phyloP scores from a whole-genome alignment of 257 asterid species.

The Agastache rugosa region DNA sequence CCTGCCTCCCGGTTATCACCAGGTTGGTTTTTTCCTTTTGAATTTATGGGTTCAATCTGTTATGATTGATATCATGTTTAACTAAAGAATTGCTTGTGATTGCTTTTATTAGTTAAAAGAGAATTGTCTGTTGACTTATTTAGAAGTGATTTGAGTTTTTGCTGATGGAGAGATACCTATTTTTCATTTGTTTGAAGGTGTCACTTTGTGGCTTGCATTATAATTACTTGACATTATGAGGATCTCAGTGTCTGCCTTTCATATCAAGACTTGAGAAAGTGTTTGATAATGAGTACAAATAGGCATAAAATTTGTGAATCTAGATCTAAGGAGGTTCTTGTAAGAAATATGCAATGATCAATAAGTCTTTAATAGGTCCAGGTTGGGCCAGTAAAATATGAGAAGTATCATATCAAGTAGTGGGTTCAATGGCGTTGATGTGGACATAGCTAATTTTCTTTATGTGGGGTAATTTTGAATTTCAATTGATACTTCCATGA shows the following conservation, averaged over 20 bases:
- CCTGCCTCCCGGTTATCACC: slow-evolving; percentile 80
- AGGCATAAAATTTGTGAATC: not conserved
- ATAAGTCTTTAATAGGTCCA: slow-evolving; percentile 4
- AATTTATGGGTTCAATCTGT: slow-evolving; percentile 17
- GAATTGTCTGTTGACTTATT: slow-evolving; percentile 1
- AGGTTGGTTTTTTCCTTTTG: slow-evolving; percentile 56
- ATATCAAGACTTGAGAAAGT: not conserved
- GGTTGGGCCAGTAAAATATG: slow-evolving; percentile 1
- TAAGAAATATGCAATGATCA: slow-evolving; percentile 1
- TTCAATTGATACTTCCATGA: slow-evolving; percentile 19
- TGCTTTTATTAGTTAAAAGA: not conserved
- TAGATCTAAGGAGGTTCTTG: slow-evolving; percentile 2
- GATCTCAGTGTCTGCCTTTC: not conserved
- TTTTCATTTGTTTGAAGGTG: slow-evolving; percentile 23
- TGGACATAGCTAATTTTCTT: not conserved
- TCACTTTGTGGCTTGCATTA: slow-evolving; percentile 21
- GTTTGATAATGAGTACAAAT: slow-evolving; percentile 11
- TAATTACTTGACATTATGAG: not conserved
- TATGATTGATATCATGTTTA: not conserved
- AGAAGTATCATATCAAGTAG: slow-evolving; percentile 2
- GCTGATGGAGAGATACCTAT: not conserved
- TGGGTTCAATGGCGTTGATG: not conserved
- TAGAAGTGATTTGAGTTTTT: slow-evolving; percentile 1
- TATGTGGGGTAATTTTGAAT: not conserved
- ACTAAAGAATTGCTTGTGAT: not conserved